phyloP scores from a whole-genome alignment of 176 grass and related monocot species.

The Dendrocalamus sinicus region DNA sequence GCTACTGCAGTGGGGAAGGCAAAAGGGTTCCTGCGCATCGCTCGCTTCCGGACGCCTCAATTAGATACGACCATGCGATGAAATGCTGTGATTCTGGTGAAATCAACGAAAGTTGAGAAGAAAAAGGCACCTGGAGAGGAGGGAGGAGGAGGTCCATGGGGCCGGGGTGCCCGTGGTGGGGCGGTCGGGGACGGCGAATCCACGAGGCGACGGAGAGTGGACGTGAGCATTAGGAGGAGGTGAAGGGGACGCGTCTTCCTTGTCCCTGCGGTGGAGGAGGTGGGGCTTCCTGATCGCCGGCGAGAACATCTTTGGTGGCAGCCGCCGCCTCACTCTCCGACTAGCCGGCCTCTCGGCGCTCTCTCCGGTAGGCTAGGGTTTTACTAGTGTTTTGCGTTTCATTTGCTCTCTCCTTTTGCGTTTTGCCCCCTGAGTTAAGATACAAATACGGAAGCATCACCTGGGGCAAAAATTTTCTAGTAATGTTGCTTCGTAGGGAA shows the following conservation, averaged over 20 bases:
- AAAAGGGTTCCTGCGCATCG: neutral
- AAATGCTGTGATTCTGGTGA: constrained; percentile 36
- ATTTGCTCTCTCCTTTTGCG: constrained; percentile 14
- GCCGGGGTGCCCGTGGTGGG: constrained; percentile 84
- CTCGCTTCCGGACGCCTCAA: constrained; percentile 16
- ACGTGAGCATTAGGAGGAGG: constrained; percentile 35
- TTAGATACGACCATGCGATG: constrained; percentile 5
- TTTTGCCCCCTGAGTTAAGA: constrained; percentile 2
- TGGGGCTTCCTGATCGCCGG: constrained; percentile 77
- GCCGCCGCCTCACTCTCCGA: constrained; percentile 38
- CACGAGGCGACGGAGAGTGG: constrained; percentile 42
- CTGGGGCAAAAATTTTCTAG: neutral
- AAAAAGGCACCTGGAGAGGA: constrained; percentile 68
- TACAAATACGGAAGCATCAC: neutral
- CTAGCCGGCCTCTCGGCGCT: constrained; percentile 33
- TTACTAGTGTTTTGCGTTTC: constrained; percentile 43
- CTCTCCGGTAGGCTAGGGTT: constrained; percentile 52
- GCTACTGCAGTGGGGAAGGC: constrained; percentile 2
- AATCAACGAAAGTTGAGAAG: neutral
- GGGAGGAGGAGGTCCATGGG: constrained; percentile 77
- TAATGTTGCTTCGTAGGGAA: neutral
- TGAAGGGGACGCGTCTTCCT: constrained; percentile 44
- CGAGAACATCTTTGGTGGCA: constrained; percentile 71
- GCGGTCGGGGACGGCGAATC: constrained; percentile 53
- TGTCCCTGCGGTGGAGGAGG: constrained; percentile 47